These are phyloP conservation scores for Coemansia biformis DNA, from an alignment of 192 early-diverging fungal species.

Conservation along the genomic window DNA sequence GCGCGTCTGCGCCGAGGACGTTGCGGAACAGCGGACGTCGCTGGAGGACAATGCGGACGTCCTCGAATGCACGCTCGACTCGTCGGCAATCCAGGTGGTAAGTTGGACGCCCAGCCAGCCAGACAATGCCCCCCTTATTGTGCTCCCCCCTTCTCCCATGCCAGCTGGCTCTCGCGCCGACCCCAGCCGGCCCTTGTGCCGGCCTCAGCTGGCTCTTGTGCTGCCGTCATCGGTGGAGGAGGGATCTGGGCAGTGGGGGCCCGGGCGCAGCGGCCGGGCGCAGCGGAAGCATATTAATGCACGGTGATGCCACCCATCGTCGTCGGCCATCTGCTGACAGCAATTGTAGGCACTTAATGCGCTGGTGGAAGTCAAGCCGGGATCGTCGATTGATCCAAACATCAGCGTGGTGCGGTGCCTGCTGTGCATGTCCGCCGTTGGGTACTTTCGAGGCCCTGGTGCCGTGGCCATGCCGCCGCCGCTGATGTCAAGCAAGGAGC, in stretches of 20 bases:
- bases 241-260: neutral
- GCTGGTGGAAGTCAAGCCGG: constrained; percentile 39
- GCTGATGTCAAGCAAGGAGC: constrained; percentile 2
- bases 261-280: neutral
- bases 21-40: constrained; percentile 16
- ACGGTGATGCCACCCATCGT: neutral
- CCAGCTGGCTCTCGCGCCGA: too few species aligned
- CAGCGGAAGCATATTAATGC: neutral
- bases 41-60: constrained; percentile 38
- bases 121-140: too few species aligned
- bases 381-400: constrained; percentile 46
- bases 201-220: neutral
- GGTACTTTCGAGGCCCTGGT: constrained; percentile 16
- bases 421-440: constrained; percentile 35
- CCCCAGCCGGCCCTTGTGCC: too few species aligned
- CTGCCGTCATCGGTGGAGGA: neutral
- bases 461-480: neutral
- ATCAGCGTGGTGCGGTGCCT: constrained; percentile 45
- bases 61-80: constrained; percentile 34
- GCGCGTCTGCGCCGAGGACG: constrained; percentile 18
- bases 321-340: neutral
- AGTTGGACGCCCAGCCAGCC: too few species aligned
- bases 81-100: constrained; percentile 36
- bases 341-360: constrained; percentile 24
- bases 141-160: too few species aligned